Evolutionary conservation across 2,329 filamentous ascomycete species (phyloP).

Genomic region (Hymenoscyphus linearis): DNA sequence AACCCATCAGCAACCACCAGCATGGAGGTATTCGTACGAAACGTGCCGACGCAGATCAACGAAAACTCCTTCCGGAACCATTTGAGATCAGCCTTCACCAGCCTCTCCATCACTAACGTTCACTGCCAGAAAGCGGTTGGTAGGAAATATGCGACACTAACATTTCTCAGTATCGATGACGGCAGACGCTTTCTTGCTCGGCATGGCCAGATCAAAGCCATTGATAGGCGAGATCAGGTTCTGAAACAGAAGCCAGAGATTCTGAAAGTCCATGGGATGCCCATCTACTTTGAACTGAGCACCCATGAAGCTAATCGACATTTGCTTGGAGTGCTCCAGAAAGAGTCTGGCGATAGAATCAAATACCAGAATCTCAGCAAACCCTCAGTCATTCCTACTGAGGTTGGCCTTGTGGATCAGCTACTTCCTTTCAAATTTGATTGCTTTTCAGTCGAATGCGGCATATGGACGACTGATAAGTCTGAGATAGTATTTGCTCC

Average conservation of each 20-base stretch:
- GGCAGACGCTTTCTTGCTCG: conserved; percentile 39
- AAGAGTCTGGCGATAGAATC: conserved; percentile 21
- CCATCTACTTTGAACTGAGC: conserved; percentile 25
- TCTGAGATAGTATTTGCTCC: conserved; percentile 37
- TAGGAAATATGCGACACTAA: conserved; percentile 40
- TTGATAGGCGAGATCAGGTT: not conserved
- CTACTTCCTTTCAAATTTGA: conserved; percentile 29
- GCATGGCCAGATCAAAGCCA: conserved; percentile 18
- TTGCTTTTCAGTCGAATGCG: conserved; percentile 35
- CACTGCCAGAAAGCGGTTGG: conserved; percentile 39
- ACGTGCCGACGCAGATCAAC: conserved; percentile 6
- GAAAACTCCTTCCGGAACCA: conserved; percentile 8
- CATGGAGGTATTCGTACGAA: conserved; percentile 9
- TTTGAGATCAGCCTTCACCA: conserved; percentile 10
- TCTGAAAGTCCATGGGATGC: conserved; percentile 16
- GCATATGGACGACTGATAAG: conserved; percentile 39
- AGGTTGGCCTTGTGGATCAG: conserved; percentile 2
- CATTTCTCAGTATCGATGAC: conserved; percentile 37
- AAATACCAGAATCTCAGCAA: not conserved
- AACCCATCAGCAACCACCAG: not conserved
- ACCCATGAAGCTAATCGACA: conserved; percentile 20
- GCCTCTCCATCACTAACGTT: conserved; percentile 37
- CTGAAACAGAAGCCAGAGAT: not conserved
- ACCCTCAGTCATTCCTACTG: not conserved
- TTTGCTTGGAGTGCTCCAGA: conserved; percentile 18